Base-by-base conservation (phyloP, 2,329 filamentous ascomycete species). In the Trichophyton simii region DNA sequence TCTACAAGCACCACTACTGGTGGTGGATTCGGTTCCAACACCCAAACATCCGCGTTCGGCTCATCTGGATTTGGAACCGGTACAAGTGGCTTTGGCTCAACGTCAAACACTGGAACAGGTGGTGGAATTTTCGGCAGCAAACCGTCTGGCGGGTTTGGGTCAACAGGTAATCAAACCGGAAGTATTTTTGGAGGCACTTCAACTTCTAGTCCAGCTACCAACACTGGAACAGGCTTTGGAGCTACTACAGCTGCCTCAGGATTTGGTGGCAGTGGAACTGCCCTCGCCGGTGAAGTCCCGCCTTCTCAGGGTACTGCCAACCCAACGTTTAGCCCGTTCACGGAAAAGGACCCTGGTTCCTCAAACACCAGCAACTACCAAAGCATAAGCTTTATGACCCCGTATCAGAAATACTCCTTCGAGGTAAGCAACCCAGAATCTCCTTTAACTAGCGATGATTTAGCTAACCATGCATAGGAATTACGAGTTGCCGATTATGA, bases 401-500 rank as follows among this genome's bases (percentile, higher is more conserved):
- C 78, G 4, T 79, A 79, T 61, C 77, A 86, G 73, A 95, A 94
- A 72, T 97, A 87, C 79, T 96, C 92, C 8, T 83, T 89, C n/a
- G 94, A 87, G 70, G 78, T 72, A 68, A 62, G 66, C 20, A 2
- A 63, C 59, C 25, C 25, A 5, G 28, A 38, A 20, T 22, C 15
- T 4, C 15, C 13, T n/a, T 22, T 15, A 25, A 22, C 4, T 55
- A 8, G 20, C 41, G 25, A 28, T 25, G 3, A 18, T 18, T 18
- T 25, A 28, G 13, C 52, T 55, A 38, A 55, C 22, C 44, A 44
- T n/a, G 55, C 22, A 61, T 68, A 89, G 68, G 87, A 94, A 73
- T 76, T 94, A 60, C 82, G 89, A 69, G 75, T 95, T 64, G 89
- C 85, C 54, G 94, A 99, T 74, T 99, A 99, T 72, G 83, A 86